These are phyloP conservation scores for Isatis lusitanica DNA, from an alignment of 441 rosid genomes.

Conservation along the genomic window DNA sequence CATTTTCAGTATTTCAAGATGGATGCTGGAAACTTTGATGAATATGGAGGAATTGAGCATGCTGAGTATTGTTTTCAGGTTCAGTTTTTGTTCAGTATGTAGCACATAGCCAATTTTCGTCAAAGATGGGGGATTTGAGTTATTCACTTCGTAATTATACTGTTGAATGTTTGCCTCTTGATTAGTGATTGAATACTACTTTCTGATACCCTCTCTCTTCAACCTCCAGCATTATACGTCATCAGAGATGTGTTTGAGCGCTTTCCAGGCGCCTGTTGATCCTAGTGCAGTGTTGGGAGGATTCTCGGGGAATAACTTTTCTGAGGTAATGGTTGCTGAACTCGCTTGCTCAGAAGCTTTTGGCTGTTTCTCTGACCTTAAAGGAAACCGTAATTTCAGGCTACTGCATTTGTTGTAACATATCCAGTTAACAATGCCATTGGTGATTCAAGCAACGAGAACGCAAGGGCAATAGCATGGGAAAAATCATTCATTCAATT, in stretches of 20 bases:
- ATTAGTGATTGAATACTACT: constrained; percentile 43
- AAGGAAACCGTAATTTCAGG: constrained; percentile 51
- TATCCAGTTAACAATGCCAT: constrained; percentile 73
- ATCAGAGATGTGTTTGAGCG: constrained; percentile 65
- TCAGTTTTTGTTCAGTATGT: constrained; percentile 10
- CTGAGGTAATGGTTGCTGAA: constrained; percentile 54
- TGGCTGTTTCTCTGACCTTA: constrained; percentile 28
- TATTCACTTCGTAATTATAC: constrained; percentile 4
- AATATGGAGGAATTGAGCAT: constrained; percentile 69
- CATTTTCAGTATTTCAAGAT: constrained; percentile 62
- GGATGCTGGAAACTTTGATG: constrained; percentile 59
- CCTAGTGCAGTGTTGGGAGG: constrained; percentile 80
- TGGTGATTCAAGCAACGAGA: constrained; percentile 52
- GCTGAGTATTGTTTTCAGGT: constrained; percentile 81
- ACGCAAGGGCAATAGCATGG: constrained; percentile 75
- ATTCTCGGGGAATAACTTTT: constrained; percentile 60
- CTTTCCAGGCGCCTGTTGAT: constrained; percentile 77
- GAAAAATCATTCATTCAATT: constrained; percentile 68
- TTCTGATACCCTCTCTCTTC: constrained; percentile 44
- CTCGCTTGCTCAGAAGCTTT: constrained; percentile 28
- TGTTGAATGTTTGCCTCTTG: constrained; percentile 11
- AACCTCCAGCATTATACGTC: constrained; percentile 69
- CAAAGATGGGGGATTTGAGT: constrained; percentile 6
- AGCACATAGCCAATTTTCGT: constrained; percentile 11
- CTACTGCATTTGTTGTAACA: constrained; percentile 70